These are phyloP conservation scores for Epithemia pelagica DNA, from an alignment of 108 stramenopile species.

Conservation along the genomic window DNA sequence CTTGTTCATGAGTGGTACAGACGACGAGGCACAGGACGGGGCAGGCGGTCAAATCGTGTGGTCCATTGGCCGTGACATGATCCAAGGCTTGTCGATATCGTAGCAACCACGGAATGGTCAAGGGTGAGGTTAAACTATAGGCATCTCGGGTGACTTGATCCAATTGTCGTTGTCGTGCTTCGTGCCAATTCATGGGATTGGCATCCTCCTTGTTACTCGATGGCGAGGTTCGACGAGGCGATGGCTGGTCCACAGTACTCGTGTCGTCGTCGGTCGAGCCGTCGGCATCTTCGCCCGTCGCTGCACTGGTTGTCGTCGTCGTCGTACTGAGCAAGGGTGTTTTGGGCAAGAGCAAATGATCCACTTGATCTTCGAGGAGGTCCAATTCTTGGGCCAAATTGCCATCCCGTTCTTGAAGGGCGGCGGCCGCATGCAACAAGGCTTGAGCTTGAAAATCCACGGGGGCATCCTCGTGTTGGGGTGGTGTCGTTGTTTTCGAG, in stretches of 20 bases:
- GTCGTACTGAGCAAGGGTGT: slow-evolving; percentile 14
- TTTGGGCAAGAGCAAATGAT: slow-evolving; percentile 28
- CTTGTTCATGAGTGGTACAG: slow-evolving; percentile 34
- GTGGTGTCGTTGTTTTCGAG: background rate
- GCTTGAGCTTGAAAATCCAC: slow-evolving; percentile 23
- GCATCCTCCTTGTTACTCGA: slow-evolving; percentile 9
- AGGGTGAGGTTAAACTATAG: slow-evolving; percentile 49
- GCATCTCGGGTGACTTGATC: slow-evolving; percentile 52
- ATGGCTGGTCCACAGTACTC: background rate
- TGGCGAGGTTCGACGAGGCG: slow-evolving; percentile 1
- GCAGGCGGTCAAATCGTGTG: slow-evolving; percentile 39
- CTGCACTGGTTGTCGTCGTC: background rate
- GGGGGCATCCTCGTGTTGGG: slow-evolving; percentile 4
- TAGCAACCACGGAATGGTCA: slow-evolving; percentile 55
- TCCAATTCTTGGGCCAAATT: slow-evolving; percentile 46
- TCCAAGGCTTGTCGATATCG: slow-evolving; percentile 70
- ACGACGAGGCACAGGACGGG: slow-evolving; percentile 39
- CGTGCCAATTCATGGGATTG: slow-evolving; percentile 12
- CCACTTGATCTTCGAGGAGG: slow-evolving; percentile 60
- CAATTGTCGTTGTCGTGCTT: slow-evolving; percentile 25
- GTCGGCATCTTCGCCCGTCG: background rate
- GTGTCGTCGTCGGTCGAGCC: background rate
- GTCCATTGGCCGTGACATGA: slow-evolving; percentile 44
- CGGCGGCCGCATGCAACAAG: slow-evolving; percentile 29
- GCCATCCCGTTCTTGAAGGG: slow-evolving; percentile 33